phyloP scores from a whole-genome alignment of 371 early-diverging fungal species.

The Mortierella sp. region DNA sequence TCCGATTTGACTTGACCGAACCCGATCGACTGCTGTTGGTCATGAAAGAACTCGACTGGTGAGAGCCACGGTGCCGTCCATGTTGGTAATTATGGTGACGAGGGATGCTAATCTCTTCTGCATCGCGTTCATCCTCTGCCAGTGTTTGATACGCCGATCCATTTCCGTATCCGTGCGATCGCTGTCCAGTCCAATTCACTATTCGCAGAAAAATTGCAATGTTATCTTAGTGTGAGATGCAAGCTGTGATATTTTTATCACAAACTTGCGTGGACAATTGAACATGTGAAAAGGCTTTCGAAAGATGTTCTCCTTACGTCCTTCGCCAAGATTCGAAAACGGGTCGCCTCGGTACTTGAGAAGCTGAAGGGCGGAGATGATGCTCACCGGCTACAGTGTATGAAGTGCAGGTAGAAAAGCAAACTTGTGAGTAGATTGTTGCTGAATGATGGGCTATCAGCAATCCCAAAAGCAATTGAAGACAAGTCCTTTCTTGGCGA shows the following conservation, averaged over 20 bases:
- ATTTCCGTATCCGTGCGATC: slow-evolving; percentile 29
- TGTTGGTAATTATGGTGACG: slow-evolving; percentile 36
- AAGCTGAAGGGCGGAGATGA: slow-evolving; percentile 54
- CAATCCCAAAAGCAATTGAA: not conserved
- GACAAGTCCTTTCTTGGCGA: not conserved
- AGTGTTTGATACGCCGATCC: slow-evolving; percentile 38
- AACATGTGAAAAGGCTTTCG: not conserved
- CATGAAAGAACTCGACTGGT: slow-evolving; percentile 45
- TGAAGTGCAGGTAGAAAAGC: not conserved
- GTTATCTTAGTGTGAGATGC: not conserved
- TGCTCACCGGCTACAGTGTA: slow-evolving; percentile 40
- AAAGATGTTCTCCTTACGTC: slow-evolving; percentile 18
- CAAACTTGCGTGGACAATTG: no score
- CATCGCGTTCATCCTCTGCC: slow-evolving; percentile 53
- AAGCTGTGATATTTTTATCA: not conserved
- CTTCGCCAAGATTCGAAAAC: slow-evolving; percentile 41
- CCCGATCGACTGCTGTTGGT: slow-evolving; percentile 43
- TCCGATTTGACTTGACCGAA: slow-evolving; percentile 32
- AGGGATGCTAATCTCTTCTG: slow-evolving; percentile 55
- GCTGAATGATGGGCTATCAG: not conserved
- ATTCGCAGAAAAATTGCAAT: not conserved
- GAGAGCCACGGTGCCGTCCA: slow-evolving; percentile 35
- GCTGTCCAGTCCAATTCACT: slow-evolving; percentile 32
- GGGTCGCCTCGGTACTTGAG: slow-evolving; percentile 56
- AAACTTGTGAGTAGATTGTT: not conserved